Percentiles rank a stretch among this genome's conserved stretches.
Conservation (phyloP, 1,284 basidiomycete genomes). For the Rhodotorula sp. region DNA sequence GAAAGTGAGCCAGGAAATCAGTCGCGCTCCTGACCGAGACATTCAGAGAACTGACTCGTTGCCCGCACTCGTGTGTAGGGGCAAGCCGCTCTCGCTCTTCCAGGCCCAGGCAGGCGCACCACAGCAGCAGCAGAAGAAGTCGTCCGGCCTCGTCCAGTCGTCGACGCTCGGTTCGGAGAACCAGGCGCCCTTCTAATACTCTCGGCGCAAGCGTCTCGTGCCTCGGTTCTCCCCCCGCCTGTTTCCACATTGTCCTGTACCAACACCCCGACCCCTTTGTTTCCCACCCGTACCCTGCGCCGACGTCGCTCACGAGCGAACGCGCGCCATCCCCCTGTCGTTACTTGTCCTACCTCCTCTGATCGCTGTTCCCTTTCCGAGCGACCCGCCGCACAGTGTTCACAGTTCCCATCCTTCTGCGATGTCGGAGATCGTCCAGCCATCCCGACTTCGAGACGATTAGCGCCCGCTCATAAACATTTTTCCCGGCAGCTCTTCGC, state of each 20-base stretch:
- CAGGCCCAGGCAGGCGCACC: slow-evolving; percentile 20
- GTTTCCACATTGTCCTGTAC: background rate
- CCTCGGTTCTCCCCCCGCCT: background rate
- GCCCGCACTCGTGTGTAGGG: slow-evolving; percentile 20
- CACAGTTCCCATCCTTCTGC: background rate
- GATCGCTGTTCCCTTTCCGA: background rate
- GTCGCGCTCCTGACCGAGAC: too few species aligned
- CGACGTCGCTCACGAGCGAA: background rate
- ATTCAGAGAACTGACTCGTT: background rate
- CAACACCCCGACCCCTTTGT: background rate
- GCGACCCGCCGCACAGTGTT: background rate
- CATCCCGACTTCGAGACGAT: background rate
- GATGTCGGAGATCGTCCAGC: background rate
- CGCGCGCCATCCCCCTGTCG: slow-evolving; percentile 1
- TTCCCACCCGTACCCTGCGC: background rate
- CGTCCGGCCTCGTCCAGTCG: slow-evolving; percentile 21
- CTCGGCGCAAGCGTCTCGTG: background rate
- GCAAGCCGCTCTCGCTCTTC: slow-evolving; percentile 45
- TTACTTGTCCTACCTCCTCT: slow-evolving; percentile 1
- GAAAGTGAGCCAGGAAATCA: slow-evolving; percentile 61
- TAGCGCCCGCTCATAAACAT: background rate
- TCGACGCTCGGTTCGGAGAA: slow-evolving; percentile 17
- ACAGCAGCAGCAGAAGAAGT: slow-evolving; percentile 18
- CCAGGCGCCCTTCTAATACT: slow-evolving; percentile 21
- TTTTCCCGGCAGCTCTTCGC: slow-evolving; percentile 2